Conservation (phyloP, 2,329 filamentous ascomycete genomes). For the Xylaria sp. region DNA sequence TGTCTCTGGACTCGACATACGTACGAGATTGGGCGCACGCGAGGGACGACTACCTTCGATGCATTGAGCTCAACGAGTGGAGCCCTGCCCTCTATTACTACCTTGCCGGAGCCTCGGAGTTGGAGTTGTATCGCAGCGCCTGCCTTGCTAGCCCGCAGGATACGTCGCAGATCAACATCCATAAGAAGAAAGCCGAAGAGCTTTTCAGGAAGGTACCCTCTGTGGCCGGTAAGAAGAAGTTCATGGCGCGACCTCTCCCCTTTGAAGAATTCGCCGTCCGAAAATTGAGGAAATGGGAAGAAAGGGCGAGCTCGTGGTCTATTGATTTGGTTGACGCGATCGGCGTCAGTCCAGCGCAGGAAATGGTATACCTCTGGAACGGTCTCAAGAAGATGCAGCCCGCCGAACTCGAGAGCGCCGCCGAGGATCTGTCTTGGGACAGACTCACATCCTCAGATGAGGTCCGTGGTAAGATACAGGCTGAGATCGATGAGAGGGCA, state of each 20-base stretch:
- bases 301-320: slow-evolving; percentile 69
- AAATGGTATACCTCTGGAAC: slow-evolving; percentile 96
- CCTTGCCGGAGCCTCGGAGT: slow-evolving; percentile 76
- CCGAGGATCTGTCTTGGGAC: slow-evolving; percentile 68
- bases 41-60: slow-evolving; percentile 74
- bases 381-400: slow-evolving; percentile 80
- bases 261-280: slow-evolving; percentile 85
- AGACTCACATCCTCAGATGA: slow-evolving; percentile 60
- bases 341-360: slow-evolving; percentile 79
- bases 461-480: slow-evolving; percentile 52
- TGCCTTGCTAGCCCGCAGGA: slow-evolving; percentile 46
- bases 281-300: slow-evolving; percentile 89
- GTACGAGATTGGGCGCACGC: slow-evolving; percentile 77
- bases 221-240: slow-evolving; percentile 81
- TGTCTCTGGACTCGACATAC: slow-evolving; percentile 78
- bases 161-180: slow-evolving; percentile 55
- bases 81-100: slow-evolving; percentile 89
- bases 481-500: slow-evolving; percentile 64
- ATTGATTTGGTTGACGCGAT: slow-evolving; percentile 79
- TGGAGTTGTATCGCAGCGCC: slow-evolving; percentile 79
- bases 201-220: slow-evolving; percentile 74
- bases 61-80: slow-evolving; percentile 86
- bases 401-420: slow-evolving; percentile 66
- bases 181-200: slow-evolving; percentile 70
- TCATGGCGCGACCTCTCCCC: slow-evolving; percentile 88